phyloP scores from a whole-genome alignment of 2,329 filamentous ascomycete species.

The Monilinia laxa region DNA sequence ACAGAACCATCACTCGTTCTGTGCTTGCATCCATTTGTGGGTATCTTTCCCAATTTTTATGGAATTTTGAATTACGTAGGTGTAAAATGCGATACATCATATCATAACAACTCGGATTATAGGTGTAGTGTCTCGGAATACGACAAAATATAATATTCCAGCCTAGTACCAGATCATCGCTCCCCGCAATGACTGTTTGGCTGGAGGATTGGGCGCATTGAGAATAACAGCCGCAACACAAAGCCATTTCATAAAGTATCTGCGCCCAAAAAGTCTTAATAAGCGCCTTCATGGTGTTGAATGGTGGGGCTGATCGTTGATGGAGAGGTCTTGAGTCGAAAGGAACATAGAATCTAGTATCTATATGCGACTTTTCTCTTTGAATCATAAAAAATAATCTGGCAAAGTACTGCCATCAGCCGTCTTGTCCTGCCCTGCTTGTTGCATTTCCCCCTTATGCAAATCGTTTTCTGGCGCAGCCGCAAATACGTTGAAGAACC shows the following conservation, averaged over 20 bases:
- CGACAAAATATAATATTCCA: not conserved
- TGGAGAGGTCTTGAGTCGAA: not conserved
- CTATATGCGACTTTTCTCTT: not conserved
- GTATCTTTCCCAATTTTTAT: slow-evolving; percentile 17
- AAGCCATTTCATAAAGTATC: not conserved
- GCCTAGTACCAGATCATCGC: not conserved
- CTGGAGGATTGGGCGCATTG: not conserved
- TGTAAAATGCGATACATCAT: slow-evolving; percentile 14
- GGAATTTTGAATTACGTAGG: slow-evolving; percentile 16
- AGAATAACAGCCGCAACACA: not conserved
- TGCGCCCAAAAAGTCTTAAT: not conserved
- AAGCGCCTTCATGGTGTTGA: not conserved
- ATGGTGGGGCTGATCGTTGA: not conserved
- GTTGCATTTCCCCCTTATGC: slow-evolving; percentile 84
- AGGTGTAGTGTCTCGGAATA: not conserved
- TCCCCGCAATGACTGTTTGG: not conserved
- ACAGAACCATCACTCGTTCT: slow-evolving; percentile 14
- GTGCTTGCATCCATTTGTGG: slow-evolving; percentile 4
- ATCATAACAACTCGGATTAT: not conserved
- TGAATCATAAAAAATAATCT: slow-evolving; percentile 64
- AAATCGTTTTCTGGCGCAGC: slow-evolving; percentile 94
- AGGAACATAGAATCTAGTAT: slow-evolving; percentile 5
- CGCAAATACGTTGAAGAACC: slow-evolving; percentile 97
- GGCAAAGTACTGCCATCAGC: slow-evolving; percentile 63
- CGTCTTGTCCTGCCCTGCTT: slow-evolving; percentile 71